A percentile compares a stretch with the other conserved stretches of the same genome.
These are phyloP conservation scores for Blastocystis sp. DNA, from an alignment of 352 stramenopile genomes.

Conservation along the genomic window DNA sequence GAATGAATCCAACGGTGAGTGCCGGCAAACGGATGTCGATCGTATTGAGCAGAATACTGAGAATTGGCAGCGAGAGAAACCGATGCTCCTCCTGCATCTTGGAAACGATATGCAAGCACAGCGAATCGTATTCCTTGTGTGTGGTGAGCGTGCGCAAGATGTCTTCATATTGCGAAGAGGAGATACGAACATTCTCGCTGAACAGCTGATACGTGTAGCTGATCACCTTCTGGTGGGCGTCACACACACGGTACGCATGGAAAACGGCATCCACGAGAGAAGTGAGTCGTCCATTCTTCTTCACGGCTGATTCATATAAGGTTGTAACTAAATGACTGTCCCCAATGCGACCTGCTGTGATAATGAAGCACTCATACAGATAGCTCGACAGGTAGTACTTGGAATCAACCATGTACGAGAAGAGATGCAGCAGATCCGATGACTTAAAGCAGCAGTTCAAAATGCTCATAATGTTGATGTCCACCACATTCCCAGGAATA, in stretches of 20 bases:
- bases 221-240: not conserved
- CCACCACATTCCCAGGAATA: constrained; percentile 4
- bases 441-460: constrained; percentile 25
- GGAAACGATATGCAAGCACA: not conserved
- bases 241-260: constrained; percentile 14
- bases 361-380: not conserved
- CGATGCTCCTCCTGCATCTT: not conserved
- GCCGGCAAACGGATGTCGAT: not conserved
- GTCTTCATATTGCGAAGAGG: not conserved
- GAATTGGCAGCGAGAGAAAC: not conserved
- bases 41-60: not conserved
- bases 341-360: not conserved
- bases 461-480: constrained; percentile 35
- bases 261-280: not conserved
- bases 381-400: constrained; percentile 19
- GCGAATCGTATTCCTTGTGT: constrained; percentile 8
- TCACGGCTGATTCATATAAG: not conserved
- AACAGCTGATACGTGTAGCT: constrained; percentile 18
- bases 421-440: not conserved
- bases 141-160: not conserved
- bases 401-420: not conserved
- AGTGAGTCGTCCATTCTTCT: not conserved
- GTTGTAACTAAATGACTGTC: not conserved
- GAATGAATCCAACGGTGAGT: not conserved
- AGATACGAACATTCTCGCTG: not conserved